Percentiles rank a stretch among this genome's conserved stretches.
Conservation (phyloP, 257 asterid species). For the Nicotiana benthamiana region DNA sequence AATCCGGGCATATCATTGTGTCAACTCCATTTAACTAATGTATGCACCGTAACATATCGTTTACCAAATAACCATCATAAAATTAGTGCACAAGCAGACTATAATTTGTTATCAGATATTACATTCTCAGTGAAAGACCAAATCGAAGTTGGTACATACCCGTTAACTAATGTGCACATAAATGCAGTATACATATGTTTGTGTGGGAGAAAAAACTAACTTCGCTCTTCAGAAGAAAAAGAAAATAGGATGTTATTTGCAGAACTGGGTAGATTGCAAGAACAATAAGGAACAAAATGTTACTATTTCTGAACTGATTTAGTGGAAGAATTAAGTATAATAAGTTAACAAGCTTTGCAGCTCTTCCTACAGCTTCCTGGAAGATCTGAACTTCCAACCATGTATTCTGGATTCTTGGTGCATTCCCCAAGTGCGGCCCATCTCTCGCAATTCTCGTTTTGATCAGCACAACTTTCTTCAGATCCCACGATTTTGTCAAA, state of each 20-base stretch:
- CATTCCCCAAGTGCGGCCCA: constrained; percentile 99
- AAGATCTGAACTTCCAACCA: constrained; percentile 75
- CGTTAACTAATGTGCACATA: background rate
- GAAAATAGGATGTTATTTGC: background rate
- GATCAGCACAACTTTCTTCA: constrained; percentile 44
- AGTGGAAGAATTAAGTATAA: background rate
- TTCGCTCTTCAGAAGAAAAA: background rate
- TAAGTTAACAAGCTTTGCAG: constrained; percentile 62
- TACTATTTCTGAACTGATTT: background rate
- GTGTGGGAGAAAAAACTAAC: background rate
- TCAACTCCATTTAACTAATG: too few relatives aligned
- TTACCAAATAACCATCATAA: too few relatives aligned
- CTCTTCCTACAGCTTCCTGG: constrained; percentile 88
- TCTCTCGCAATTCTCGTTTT: constrained; percentile 52
- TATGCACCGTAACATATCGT: too few relatives aligned
- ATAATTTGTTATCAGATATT: background rate
- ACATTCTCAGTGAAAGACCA: background rate
- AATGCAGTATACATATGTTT: background rate
- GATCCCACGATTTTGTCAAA: constrained; percentile 56
- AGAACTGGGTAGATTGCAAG: too few relatives aligned
- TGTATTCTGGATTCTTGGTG: constrained; percentile 78
- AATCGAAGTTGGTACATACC: background rate
- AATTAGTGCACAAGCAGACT: too few relatives aligned
- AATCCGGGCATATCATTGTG: background rate
- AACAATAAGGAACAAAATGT: background rate